These are phyloP conservation scores for Allomyces macrogynus DNA, from an alignment of 192 early-diverging fungal species.

Conservation along the genomic window DNA sequence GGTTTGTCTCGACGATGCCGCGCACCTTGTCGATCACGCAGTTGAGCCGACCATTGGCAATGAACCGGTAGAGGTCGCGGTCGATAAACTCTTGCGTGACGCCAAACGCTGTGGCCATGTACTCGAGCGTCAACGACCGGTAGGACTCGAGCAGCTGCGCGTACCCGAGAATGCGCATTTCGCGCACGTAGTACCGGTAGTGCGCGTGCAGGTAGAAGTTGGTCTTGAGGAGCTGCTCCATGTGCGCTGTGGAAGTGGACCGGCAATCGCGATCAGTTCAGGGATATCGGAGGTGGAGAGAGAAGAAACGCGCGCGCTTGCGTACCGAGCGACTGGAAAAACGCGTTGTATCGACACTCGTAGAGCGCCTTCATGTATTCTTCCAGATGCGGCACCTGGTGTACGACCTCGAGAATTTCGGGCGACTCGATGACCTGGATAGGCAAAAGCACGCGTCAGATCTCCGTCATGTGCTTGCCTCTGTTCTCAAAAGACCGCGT, in stretches of 20 bases:
- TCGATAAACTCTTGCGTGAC: slow-evolving; percentile 91
- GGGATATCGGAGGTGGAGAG: too few species aligned
- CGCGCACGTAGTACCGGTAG: slow-evolving; percentile 81
- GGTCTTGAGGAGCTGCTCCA: neutral
- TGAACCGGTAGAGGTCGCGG: slow-evolving; percentile 84
- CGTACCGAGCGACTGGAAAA: slow-evolving; percentile 66
- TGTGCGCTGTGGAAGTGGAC: neutral
- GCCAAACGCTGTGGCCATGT: slow-evolving; percentile 92
- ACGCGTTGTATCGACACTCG: slow-evolving; percentile 78
- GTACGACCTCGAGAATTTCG: slow-evolving; percentile 86
- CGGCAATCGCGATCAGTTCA: neutral
- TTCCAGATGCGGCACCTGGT: slow-evolving; percentile 68
- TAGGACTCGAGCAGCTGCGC: slow-evolving; percentile 92
- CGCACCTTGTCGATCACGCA: slow-evolving; percentile 98
- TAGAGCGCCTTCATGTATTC: slow-evolving; percentile 73
- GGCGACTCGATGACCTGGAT: slow-evolving; percentile 79
- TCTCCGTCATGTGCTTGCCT: too few species aligned
- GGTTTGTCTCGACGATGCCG: slow-evolving; percentile 94
- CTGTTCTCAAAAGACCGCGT: neutral
- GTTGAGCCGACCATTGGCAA: slow-evolving; percentile 87
- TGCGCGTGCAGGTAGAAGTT: slow-evolving; percentile 54
- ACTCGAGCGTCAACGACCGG: slow-evolving; percentile 75
- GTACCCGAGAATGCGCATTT: slow-evolving; percentile 95
- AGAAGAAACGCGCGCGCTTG: neutral
- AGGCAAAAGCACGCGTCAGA: neutral